Evolutionary conservation across 495 filamentous ascomycete species (phyloP), one percentile per base, ranked within the genome.

Genomic region (Pyrenula aspistea): DNA sequence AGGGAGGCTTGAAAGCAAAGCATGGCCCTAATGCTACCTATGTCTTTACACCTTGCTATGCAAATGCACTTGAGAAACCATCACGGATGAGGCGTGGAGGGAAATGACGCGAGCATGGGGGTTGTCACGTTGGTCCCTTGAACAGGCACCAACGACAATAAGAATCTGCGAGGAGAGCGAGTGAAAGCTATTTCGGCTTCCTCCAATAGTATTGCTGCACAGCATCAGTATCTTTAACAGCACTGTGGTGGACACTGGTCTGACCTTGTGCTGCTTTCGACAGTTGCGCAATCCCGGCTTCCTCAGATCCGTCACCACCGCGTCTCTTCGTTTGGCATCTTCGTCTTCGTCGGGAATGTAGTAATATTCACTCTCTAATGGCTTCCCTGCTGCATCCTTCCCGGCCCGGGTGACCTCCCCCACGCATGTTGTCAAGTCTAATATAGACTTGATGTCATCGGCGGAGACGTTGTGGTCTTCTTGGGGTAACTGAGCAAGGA

Each of bases 201-300:
- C 87, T 88, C 89, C 89, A 95, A 73, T 85, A 95, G 68, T 95
- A 93, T 95, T 93, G 89, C 89, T 95, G 56, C 31, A 42, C 51
- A 57, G 54, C 63, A 57, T 65, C 56, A 68, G 58, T 51, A 25
- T 15, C 20, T 55, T 48, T 50, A 24, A 22, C 25, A 2, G 31
- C 59, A 22, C 54, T 11, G 2, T 42, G 31, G 31, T 15, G 31
- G 31, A 42, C 15, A 42, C 15, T 42, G 59, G 36, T 71, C 75
- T 65, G 73, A 98, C 93, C 88, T 98, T 98, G 71, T 98, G 93
- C 64, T 89, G 86, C 72, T 94, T 96, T 59, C 93, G 77, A 63
- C 91, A 96, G 67, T 82, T 85, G 56, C 93, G 80, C 61, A 98
- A 69, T 53, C 91, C 89, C 3, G 91, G 89, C 66, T 93, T 95